Percentiles rank a stretch among this genome's conserved stretches.
Evolutionary conservation across 139 green algal species (phyloP).

Genomic region (Volvox africanus): DNA sequence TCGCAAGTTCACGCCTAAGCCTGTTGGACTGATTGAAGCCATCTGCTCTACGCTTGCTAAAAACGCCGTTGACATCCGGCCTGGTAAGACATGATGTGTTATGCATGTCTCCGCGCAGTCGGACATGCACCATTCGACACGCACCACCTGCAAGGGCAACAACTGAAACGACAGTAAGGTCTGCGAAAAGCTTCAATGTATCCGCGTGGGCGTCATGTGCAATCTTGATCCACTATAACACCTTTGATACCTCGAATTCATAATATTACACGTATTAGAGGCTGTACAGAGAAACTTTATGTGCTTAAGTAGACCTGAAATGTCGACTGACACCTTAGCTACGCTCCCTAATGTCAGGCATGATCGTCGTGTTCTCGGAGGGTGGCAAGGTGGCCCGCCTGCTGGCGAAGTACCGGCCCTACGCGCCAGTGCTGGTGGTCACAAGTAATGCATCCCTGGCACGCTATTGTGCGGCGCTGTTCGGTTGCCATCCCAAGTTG

Average conservation of each 20-base stretch:
- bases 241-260: too few species aligned
- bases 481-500: conserved; percentile 62
- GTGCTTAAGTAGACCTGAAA: too few species aligned
- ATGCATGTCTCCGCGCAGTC: too few species aligned
- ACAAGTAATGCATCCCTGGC: conserved; percentile 59
- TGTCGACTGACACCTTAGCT: too few species aligned
- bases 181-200: too few species aligned
- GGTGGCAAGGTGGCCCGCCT: conserved; percentile 65
- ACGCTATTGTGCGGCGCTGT: conserved; percentile 56
- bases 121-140: too few species aligned
- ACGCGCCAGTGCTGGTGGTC: conserved; percentile 72
- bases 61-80: conserved; percentile 65
- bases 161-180: too few species aligned
- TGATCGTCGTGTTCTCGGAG: conserved; percentile 76
- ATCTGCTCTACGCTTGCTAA: conserved; percentile 64
- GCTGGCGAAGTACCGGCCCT: conserved; percentile 80
- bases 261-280: too few species aligned
- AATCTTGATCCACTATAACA: too few species aligned
- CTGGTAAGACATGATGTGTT: conserved; percentile 29
- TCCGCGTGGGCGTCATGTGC: too few species aligned
- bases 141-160: too few species aligned
- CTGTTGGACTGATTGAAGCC: conserved; percentile 68
- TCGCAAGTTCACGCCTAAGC: conserved; percentile 76
- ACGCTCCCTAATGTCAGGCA: conserved; percentile 40
- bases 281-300: too few species aligned